Percentiles rank a stretch among this genome's conserved stretches.
Conservation (phyloP, 441 rosid genomes). For the Gossypium lobatum region DNA sequence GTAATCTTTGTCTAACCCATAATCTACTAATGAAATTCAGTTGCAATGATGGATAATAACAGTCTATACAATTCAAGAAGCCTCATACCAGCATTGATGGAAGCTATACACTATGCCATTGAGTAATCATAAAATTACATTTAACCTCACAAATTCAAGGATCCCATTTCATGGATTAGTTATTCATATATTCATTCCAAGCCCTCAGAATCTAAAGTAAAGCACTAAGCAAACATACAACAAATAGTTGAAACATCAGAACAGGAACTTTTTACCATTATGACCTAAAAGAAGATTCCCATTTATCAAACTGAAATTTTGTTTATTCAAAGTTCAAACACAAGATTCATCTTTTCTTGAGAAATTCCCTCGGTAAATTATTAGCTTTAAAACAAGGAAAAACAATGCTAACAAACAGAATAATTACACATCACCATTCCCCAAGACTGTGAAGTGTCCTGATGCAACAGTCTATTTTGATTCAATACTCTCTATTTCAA, state of each 20-base stretch:
- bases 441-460: background rate
- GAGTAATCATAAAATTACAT: background rate
- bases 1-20: background rate
- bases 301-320: conserved; percentile 1
- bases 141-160: background rate
- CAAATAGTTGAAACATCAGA: conserved; percentile 1
- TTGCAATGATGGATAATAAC: background rate
- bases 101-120: background rate
- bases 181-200: background rate
- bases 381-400: background rate
- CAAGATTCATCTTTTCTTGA: background rate
- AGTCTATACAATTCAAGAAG: background rate
- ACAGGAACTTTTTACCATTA: background rate
- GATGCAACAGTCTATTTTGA: background rate
- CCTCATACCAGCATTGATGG: background rate
- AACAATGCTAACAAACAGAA: background rate
- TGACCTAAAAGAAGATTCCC: background rate
- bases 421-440: background rate
- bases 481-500: background rate
- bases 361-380: background rate
- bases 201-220: background rate
- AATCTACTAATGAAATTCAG: background rate
- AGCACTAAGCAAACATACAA: background rate
- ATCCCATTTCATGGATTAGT: background rate
- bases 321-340: conserved; percentile 1